Evolutionary conservation across 352 stramenopile genomes (phyloP).

Genomic region (Elongisporangium undulatum): DNA sequence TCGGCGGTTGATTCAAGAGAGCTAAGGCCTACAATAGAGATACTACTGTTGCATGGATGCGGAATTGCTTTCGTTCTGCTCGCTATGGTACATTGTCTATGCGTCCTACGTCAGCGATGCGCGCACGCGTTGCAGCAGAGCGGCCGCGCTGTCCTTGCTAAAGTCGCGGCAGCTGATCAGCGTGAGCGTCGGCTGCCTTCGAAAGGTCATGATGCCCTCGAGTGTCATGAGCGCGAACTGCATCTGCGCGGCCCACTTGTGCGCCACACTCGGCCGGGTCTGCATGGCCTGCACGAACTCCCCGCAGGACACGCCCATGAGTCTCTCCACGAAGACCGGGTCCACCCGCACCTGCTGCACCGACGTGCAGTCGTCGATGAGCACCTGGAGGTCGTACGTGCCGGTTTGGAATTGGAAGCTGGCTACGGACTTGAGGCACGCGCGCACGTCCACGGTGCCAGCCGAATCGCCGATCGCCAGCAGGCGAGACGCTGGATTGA

Average conservation of each 20-base stretch:
- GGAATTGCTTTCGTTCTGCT: background rate
- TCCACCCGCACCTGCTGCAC: constrained; percentile 44
- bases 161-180: constrained; percentile 51
- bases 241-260: constrained; percentile 68
- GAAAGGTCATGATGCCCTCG: constrained; percentile 71
- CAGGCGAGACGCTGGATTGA: constrained; percentile 4
- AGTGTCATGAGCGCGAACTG: constrained; percentile 79
- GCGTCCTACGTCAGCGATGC: constrained; percentile 1
- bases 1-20: constrained; percentile 2
- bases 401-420: constrained; percentile 77
- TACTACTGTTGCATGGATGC: background rate
- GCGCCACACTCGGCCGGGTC: constrained; percentile 41
- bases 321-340: constrained; percentile 47
- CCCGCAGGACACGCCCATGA: constrained; percentile 72
- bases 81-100: background rate
- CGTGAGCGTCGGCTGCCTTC: constrained; percentile 27
- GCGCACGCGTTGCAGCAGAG: constrained; percentile 44
- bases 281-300: constrained; percentile 75
- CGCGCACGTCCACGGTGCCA: constrained; percentile 47
- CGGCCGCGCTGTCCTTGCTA: constrained; percentile 21
- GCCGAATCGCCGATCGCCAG: constrained; percentile 8
- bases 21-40: background rate
- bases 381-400: constrained; percentile 61
- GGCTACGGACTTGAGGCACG: constrained; percentile 79
- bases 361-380: constrained; percentile 74